Evolutionary conservation across 2,329 filamentous ascomycete species (phyloP).

Genomic region (Biscogniauxia mediterranea): DNA sequence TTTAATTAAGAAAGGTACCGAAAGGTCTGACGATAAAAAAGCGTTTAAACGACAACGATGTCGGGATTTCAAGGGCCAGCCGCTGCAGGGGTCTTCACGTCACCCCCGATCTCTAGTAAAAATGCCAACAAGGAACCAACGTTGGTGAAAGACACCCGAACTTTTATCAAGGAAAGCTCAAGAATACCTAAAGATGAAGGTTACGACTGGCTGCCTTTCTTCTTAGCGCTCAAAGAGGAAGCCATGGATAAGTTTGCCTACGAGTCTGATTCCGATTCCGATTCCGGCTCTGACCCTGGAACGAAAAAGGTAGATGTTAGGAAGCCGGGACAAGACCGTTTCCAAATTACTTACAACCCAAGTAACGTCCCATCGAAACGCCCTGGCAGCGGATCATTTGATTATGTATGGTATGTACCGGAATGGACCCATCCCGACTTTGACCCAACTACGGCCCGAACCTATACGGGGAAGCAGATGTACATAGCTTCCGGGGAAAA

Average conservation of each 20-base stretch:
- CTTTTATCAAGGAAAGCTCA: background rate
- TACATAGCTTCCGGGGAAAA: constrained; percentile 5
- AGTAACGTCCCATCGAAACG: constrained; percentile 4
- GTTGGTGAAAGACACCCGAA: background rate
- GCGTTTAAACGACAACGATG: no score
- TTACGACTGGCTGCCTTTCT: constrained; percentile 16
- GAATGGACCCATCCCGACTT: constrained; percentile 26
- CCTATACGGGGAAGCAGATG: background rate
- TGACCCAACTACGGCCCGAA: background rate
- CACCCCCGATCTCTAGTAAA: no score
- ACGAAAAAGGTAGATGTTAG: background rate
- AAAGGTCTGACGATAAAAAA: no score
- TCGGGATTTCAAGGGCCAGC: no score
- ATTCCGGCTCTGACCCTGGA: background rate
- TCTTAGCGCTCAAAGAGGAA: constrained; percentile 14
- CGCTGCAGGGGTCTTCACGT: no score
- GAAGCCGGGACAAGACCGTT: background rate
- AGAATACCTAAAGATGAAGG: constrained; percentile 5
- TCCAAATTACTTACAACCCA: background rate
- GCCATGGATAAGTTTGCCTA: background rate
- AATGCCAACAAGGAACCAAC: background rate
- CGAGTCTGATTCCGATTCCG: background rate
- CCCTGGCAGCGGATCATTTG: constrained; percentile 12
- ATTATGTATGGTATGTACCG: constrained; percentile 23
- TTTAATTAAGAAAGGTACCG: no score